phyloP scores from a whole-genome alignment of 768 basidiomycete genomes.

The Suillus weaverae region DNA sequence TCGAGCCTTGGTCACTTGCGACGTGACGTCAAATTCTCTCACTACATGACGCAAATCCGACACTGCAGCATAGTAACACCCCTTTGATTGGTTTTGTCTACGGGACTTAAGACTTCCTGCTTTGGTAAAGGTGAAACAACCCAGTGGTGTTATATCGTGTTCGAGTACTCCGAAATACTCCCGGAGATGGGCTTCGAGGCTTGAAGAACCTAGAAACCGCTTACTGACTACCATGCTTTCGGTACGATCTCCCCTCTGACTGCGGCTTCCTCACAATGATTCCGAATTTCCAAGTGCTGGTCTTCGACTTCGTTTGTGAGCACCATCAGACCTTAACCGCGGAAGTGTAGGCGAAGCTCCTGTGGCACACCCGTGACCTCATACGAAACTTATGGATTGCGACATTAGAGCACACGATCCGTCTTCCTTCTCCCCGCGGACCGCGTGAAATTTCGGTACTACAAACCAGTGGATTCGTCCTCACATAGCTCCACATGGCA shows the following conservation, averaged over 20 bases:
- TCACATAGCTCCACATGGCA: not conserved
- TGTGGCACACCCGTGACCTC: not conserved
- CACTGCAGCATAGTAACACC: not conserved
- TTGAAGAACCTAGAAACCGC: not conserved
- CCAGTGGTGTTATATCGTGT: not conserved
- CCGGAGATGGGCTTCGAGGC: not conserved
- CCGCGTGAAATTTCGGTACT: not conserved
- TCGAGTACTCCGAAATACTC: not conserved
- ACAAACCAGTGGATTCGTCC: not conserved
- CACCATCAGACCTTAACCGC: not conserved
- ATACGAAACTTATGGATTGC: not conserved
- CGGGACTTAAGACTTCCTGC: not conserved
- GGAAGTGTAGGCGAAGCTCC: not conserved
- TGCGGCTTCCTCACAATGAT: not conserved
- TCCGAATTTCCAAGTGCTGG: not conserved
- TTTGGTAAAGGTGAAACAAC: not conserved
- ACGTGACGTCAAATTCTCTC: not conserved
- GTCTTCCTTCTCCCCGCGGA: not conserved
- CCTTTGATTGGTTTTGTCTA: not conserved
- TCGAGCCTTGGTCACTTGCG: not conserved
- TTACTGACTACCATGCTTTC: not conserved
- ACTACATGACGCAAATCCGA: not conserved
- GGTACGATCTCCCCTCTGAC: not conserved
- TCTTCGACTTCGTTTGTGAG: not conserved
- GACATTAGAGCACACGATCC: not conserved